These are phyloP conservation scores for Ichthyophonus hoferi DNA, from an alignment of 208 protist genomes.

Conservation along the genomic window DNA sequence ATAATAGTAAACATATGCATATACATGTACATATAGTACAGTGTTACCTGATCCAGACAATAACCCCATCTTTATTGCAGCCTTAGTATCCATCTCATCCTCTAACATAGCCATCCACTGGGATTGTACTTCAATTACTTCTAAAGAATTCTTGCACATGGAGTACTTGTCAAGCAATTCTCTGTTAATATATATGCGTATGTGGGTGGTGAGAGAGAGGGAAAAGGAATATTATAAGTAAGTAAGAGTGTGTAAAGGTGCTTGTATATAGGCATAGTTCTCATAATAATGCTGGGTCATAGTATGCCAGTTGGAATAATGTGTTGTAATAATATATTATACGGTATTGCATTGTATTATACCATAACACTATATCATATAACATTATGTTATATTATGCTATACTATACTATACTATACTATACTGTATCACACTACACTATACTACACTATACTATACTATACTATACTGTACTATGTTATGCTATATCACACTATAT, in stretches of 20 bases:
- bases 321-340: too few relatives aligned
- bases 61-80: not conserved
- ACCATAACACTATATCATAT: too few relatives aligned
- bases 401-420: too few relatives aligned
- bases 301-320: too few relatives aligned
- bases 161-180: conserved; percentile 83
- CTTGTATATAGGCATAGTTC: not conserved
- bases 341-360: too few relatives aligned
- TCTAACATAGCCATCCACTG: conserved; percentile 40
- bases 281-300: too few relatives aligned
- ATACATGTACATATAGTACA: not conserved
- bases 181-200: conserved; percentile 58
- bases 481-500: too few relatives aligned
- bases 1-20: not conserved
- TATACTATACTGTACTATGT: too few relatives aligned
- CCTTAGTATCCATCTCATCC: not conserved
- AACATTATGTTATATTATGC: too few relatives aligned
- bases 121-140: conserved; percentile 67
- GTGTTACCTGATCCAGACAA: not conserved
- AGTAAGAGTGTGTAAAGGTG: conserved; percentile 8
- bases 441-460: too few relatives aligned
- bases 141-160: conserved; percentile 53
- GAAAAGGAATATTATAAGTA: not conserved
- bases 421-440: too few relatives aligned
- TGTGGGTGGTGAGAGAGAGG: not conserved